Base-by-base conservation (phyloP, 2,329 filamentous ascomycete genomes). In the Neonectria hederae region DNA sequence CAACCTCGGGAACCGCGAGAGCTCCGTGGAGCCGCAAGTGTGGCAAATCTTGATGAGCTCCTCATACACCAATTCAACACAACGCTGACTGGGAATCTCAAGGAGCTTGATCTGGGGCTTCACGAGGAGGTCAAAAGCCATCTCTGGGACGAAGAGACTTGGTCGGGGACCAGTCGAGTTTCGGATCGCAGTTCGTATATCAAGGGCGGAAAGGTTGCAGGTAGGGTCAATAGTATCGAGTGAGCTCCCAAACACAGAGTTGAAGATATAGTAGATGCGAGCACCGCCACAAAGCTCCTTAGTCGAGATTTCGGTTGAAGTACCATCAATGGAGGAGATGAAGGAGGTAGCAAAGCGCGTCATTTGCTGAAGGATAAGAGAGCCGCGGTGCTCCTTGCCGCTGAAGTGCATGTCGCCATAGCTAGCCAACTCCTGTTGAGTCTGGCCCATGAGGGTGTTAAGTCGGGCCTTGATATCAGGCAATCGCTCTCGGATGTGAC, bases 1-100 rank as follows among this genome's bases (percentile, higher is more conserved):
- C 57, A 99, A 84, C 66, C 96, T 89, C 13, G 96, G 96, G 78
- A 95, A 99, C 67, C 96, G 88, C 57, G 93, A 92, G 21, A 99
- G 88, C 79, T 99, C 96, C 17, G 92, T 97, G 2, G 94, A 97
- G 66, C 96, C 96, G 80, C 96, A 99, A 1, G 96, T 99, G 78
- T 99, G 96, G 81, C 96, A 97, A 71, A 99, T 98, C 82, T 99
- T 99, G 83, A 99, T 99, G 48, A 99, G 86, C 79, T 99, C 96
- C 78, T 99, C 96, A 78, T 99, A 99, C 3, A 99, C 96, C 58
- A 99, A 87, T 80, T 99, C 96, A 54, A 99, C 96, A 75, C 96
- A 99, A 73, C 96, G 90, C 77, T 99, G 96, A 76, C 93, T 97
- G 10, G 96, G 96, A 26, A 96, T 89, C 78, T 99, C 96, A 28